These are phyloP conservation scores for Syncephalastrum racemosum DNA, from an alignment of 371 early-diverging fungal species.

Conservation along the genomic window DNA sequence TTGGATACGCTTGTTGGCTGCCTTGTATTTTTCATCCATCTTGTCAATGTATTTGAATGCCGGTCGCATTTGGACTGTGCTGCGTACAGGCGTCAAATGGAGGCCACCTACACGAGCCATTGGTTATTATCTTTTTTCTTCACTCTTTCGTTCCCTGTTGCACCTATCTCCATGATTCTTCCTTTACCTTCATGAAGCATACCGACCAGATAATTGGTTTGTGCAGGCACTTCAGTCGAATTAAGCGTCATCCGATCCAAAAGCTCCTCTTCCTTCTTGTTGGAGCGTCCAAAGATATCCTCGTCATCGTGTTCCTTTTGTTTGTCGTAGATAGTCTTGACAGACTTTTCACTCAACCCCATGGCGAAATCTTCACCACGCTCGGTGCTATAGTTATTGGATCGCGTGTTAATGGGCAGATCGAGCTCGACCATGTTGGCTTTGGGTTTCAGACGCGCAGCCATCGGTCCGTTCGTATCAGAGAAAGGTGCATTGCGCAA, in stretches of 20 bases:
- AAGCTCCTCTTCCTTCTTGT: slow-evolving; percentile 50
- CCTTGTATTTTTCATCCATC: slow-evolving; percentile 81
- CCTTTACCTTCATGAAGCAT: slow-evolving; percentile 67
- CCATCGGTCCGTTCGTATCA: slow-evolving; percentile 45
- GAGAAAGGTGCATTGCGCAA: slow-evolving; percentile 60
- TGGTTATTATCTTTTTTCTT: not conserved
- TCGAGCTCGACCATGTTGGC: slow-evolving; percentile 85
- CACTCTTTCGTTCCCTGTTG: not conserved
- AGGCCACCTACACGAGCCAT: slow-evolving; percentile 59
- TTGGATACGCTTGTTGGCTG: slow-evolving; percentile 64
- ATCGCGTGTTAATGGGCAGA: slow-evolving; percentile 73
- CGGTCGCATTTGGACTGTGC: slow-evolving; percentile 80
- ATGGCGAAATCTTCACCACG: slow-evolving; percentile 78
- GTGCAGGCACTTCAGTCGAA: slow-evolving; percentile 74
- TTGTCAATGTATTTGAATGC: slow-evolving; percentile 86
- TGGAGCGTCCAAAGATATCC: slow-evolving; percentile 22
- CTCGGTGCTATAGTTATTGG: slow-evolving; percentile 71
- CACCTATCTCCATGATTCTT: not conserved
- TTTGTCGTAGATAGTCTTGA: slow-evolving; percentile 68
- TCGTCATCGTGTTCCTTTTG: slow-evolving; percentile 52
- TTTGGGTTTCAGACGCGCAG: slow-evolving; percentile 82
- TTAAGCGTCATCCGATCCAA: slow-evolving; percentile 77
- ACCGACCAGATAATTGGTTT: slow-evolving; percentile 81
- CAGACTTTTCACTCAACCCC: slow-evolving; percentile 72
- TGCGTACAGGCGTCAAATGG: slow-evolving; percentile 77